These are phyloP conservation scores for Pholiota adiposa DNA, from an alignment of 1,284 basidiomycete species.

Conservation along the genomic window DNA sequence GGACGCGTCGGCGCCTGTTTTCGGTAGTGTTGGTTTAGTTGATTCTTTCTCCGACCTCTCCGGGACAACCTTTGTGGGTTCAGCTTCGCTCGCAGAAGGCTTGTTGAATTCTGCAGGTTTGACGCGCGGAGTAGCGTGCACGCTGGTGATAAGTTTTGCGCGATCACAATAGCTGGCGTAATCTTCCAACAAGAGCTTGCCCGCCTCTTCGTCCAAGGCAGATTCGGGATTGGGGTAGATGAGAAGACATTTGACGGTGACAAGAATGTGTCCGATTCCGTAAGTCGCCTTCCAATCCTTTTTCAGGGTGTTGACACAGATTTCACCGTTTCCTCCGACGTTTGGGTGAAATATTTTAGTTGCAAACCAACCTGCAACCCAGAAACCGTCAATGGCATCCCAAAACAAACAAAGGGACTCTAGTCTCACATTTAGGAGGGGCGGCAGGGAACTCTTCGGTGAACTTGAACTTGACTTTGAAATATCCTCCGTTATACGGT, in stretches of 20 bases:
- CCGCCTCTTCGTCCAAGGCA: slow-evolving; percentile 93
- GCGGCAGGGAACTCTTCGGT: slow-evolving; percentile 88
- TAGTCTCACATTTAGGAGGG: slow-evolving; percentile 85
- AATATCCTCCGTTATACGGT: slow-evolving; percentile 92
- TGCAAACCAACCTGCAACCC: slow-evolving; percentile 73
- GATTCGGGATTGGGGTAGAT: slow-evolving; percentile 97
- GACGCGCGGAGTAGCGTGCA: slow-evolving; percentile 78
- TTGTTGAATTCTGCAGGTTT: slow-evolving; percentile 72
- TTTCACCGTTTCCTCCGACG: slow-evolving; percentile 88
- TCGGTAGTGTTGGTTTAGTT: slow-evolving; percentile 7
- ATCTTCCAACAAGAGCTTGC: slow-evolving; percentile 88
- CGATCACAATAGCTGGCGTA: slow-evolving; percentile 85
- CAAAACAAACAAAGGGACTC: not conserved
- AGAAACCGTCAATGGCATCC: slow-evolving; percentile 7
- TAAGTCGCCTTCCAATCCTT: slow-evolving; percentile 96
- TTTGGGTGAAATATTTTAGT: slow-evolving; percentile 98
- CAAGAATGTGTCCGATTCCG: slow-evolving; percentile 88
- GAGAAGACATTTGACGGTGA: slow-evolving; percentile 92
- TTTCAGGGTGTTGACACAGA: slow-evolving; percentile 97
- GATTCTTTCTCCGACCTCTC: slow-evolving; percentile 20
- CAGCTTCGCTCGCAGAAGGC: slow-evolving; percentile 37
- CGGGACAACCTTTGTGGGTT: slow-evolving; percentile 9
- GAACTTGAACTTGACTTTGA: slow-evolving; percentile 86
- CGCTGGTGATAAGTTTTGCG: slow-evolving; percentile 82
- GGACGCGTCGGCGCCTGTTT: slow-evolving; percentile 8